Conservation (phyloP, 2,329 filamentous ascomycete species). For the Talaromyces islandicus region DNA sequence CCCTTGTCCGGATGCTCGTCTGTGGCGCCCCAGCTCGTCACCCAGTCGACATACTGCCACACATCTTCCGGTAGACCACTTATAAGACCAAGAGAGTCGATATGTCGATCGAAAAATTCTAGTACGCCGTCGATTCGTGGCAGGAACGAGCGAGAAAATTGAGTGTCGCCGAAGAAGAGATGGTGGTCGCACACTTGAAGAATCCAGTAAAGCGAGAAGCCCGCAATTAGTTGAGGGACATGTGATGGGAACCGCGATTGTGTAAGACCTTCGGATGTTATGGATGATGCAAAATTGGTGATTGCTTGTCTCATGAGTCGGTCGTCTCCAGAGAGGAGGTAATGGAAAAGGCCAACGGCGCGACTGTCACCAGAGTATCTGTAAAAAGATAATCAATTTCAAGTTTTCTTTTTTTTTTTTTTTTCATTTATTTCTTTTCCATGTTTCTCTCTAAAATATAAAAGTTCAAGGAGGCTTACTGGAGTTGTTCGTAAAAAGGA, state of each 20-base stretch:
- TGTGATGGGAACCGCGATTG: constrained; percentile 26
- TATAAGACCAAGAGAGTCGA: constrained; percentile 18
- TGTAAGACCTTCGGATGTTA: constrained; percentile 22
- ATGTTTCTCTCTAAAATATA: no score
- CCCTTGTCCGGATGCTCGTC: constrained; percentile 31
- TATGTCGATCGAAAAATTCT: neutral
- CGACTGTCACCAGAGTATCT: constrained; percentile 23
- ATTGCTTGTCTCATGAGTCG: constrained; percentile 27
- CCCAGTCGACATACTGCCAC: constrained; percentile 33
- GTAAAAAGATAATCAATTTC: neutral
- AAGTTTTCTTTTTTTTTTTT: neutral
- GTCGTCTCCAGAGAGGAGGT: constrained; percentile 28
- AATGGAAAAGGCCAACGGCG: constrained; percentile 24
- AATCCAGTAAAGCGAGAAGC: constrained; percentile 30
- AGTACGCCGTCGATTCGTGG: constrained; percentile 14
- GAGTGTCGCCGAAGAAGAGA: constrained; percentile 23
- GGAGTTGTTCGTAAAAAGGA: constrained; percentile 32
- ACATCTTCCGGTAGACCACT: constrained; percentile 18
- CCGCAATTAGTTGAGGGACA: constrained; percentile 23
- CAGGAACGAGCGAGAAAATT: constrained; percentile 17
- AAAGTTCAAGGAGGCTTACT: constrained; percentile 19
- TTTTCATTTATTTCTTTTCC: neutral
- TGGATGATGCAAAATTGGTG: constrained; percentile 23
- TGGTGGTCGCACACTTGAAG: constrained; percentile 26
- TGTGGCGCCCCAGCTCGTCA: constrained; percentile 24